Conservation (phyloP, 2,329 filamentous ascomycete genomes). For the Moelleriella libera region DNA sequence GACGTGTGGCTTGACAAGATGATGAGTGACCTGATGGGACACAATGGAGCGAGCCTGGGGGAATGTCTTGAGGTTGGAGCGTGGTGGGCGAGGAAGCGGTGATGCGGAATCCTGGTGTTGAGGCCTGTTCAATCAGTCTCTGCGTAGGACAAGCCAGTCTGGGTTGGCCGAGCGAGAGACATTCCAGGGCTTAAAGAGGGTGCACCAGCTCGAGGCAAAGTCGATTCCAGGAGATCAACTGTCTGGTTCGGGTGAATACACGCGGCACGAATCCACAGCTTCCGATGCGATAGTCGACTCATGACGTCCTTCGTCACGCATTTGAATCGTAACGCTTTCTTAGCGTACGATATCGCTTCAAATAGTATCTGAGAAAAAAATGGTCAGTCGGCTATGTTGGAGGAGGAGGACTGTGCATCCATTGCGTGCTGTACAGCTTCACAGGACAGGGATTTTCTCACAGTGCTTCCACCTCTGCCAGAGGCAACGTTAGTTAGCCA, state of each 20-base stretch:
- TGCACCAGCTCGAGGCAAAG: too few species aligned
- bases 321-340: slow-evolving; percentile 59
- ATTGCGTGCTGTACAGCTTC: neutral
- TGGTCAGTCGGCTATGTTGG: neutral
- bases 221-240: too few species aligned
- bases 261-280: too few species aligned
- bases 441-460: slow-evolving; percentile 33
- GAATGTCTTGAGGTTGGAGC: slow-evolving; percentile 80
- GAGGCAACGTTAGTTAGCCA: neutral
- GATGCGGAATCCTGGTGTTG: neutral
- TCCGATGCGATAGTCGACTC: too few species aligned
- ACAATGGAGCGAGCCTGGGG: slow-evolving; percentile 65
- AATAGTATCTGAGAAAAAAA: slow-evolving; percentile 53
- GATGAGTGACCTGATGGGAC: slow-evolving; percentile 70
- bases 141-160: too few species aligned
- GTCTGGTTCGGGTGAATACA: too few species aligned
- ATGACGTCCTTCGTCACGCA: slow-evolving; percentile 10
- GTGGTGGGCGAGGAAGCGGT: slow-evolving; percentile 70
- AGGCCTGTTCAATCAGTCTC: too few species aligned
- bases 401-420: neutral
- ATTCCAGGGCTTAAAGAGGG: too few species aligned
- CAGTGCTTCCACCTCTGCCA: slow-evolving; percentile 76
- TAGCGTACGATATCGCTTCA: slow-evolving; percentile 80
- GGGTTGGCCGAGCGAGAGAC: too few species aligned
- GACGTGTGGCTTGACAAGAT: slow-evolving; percentile 78